Base-by-base conservation (phyloP, 2,329 filamentous ascomycete species). In the Scedosporium minutisporum region DNA sequence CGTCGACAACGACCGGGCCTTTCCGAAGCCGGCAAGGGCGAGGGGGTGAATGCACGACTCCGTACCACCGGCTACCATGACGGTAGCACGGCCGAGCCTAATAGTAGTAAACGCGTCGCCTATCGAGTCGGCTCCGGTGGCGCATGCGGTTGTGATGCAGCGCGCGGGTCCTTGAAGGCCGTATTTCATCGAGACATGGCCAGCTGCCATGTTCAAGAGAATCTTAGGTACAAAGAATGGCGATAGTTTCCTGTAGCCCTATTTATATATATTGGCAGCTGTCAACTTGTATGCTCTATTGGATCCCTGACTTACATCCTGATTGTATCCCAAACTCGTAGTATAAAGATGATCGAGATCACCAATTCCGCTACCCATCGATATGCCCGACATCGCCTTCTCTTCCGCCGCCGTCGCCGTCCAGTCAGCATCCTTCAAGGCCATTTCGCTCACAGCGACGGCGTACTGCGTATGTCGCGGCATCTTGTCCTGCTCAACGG, bases 41-140 rank as follows among this genome's bases (percentile, higher is more conserved):
- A 99, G 81, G 9, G 95, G 95, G 71, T 99, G 93, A 63, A 99
- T 93, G 73, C 95, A 99, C 0, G 93, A 92, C 75, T 99, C 95
- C 7, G 93, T 86, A 29, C 93, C 93, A 51, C 95, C 95, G n/a
- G 95, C 92, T 7, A 99, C 77, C 92, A 99, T 97, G 62, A 97
- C 88, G 73, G 96, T 84, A 57, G 93, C 93, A 72, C 97, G 93
- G 6, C 92, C 93, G 70, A 87, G 87, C n/a, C 88, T 85, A 65
- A 99, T 93, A 72, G 97, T 91, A 18, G 93, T 86, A n/a, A 90
- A 87, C 5, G 95, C 95, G 73, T 99, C 95, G 18, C 93, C 95
- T 59, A 99, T 87, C 1, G 93, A 92, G 76, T 99, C 95, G 1
- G 93, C 91, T 10, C 95, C 95, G 0, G 95, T 99, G 0, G 95